Evolutionary conservation across 495 filamentous ascomycete species (phyloP).

Genomic region (Penicillium atrosanguineum): DNA sequence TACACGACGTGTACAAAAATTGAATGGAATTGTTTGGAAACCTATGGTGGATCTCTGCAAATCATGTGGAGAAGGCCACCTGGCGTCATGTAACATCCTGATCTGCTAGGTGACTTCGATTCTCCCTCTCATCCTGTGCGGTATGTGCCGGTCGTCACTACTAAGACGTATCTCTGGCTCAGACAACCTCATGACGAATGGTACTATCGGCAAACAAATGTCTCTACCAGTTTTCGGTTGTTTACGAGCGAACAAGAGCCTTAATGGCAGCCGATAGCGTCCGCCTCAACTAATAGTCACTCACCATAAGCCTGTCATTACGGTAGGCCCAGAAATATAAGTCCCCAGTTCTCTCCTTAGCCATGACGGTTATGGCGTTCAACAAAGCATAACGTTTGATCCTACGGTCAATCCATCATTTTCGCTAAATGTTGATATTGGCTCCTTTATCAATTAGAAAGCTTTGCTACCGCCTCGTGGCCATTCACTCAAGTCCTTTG

Average conservation of each 20-base stretch:
- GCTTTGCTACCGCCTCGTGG: too few relatives aligned
- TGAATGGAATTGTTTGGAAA: not conserved
- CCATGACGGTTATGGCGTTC: slow-evolving; percentile 7
- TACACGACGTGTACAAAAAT: not conserved
- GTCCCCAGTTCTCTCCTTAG: not conserved
- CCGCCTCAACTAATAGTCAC: too few relatives aligned
- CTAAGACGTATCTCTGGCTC: not conserved
- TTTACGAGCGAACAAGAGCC: too few relatives aligned
- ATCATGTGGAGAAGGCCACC: not conserved
- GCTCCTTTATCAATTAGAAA: too few relatives aligned
- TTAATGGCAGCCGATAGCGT: too few relatives aligned
- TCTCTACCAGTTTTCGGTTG: too few relatives aligned
- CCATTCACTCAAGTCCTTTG: too few relatives aligned
- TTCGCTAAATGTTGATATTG: too few relatives aligned
- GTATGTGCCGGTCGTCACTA: slow-evolving; percentile 1
- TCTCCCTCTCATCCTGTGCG: slow-evolving; percentile 2
- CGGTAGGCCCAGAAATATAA: too few relatives aligned
- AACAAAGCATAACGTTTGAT: too few relatives aligned
- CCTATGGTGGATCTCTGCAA: not conserved
- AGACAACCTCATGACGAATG: not conserved
- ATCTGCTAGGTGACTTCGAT: not conserved
- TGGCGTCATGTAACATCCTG: not conserved
- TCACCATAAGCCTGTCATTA: too few relatives aligned
- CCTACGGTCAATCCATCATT: too few relatives aligned
- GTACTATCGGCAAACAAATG: not conserved